Conservation (phyloP, 2,329 filamentous ascomycete genomes). For the Epichloe scottii region DNA sequence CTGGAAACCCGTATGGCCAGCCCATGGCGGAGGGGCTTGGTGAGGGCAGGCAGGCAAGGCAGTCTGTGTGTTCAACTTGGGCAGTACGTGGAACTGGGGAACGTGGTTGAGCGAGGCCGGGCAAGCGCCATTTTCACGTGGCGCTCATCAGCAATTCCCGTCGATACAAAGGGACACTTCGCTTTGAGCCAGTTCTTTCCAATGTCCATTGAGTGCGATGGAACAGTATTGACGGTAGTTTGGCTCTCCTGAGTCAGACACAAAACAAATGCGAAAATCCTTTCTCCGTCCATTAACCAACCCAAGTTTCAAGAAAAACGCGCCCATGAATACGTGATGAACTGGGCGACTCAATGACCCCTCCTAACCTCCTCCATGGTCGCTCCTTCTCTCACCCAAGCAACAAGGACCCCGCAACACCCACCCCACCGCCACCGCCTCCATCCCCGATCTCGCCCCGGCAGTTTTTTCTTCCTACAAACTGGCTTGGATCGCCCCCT, state of each 20-base stretch:
- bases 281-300: too few relatives aligned
- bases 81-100: neutral
- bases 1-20: constrained; percentile 45
- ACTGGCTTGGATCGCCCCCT: constrained; percentile 1
- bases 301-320: too few relatives aligned
- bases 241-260: too few relatives aligned
- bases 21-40: constrained; percentile 31
- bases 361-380: neutral
- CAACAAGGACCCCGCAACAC: neutral
- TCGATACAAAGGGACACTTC: too few relatives aligned
- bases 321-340: too few relatives aligned
- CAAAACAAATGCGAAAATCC: neutral
- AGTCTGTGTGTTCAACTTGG: too few relatives aligned
- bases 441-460: neutral
- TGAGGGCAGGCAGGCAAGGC: too few relatives aligned
- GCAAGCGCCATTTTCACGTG: constrained; percentile 4
- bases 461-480: constrained; percentile 1
- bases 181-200: too few relatives aligned
- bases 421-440: neutral
- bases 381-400: neutral
- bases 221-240: too few relatives aligned
- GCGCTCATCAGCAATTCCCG: neutral
- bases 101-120: neutral
- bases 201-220: too few relatives aligned
- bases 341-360: neutral